Evolutionary conservation across 2,329 filamentous ascomycete species (phyloP).

Genomic region (Diaporthe sp.): DNA sequence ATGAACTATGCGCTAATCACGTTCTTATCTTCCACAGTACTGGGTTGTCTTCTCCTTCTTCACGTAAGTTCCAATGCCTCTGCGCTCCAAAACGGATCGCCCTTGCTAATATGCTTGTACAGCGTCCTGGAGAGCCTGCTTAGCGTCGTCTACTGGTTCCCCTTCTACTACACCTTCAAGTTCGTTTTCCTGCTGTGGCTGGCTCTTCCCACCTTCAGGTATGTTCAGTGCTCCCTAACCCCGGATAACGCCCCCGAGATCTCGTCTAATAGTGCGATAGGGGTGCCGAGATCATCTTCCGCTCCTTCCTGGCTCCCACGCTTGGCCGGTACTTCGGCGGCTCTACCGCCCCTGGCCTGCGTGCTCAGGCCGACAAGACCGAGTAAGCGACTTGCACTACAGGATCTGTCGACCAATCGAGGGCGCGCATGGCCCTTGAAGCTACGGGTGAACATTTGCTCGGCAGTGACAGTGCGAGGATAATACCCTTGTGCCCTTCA

Average conservation of each 20-base stretch:
- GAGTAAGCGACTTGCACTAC: conserved; percentile 61
- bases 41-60: conserved; percentile 90
- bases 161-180: conserved; percentile 99
- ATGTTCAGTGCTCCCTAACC: conserved; percentile 58
- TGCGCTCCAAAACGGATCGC: neutral
- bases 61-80: conserved; percentile 64
- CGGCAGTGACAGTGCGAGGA: neutral
- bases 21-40: conserved; percentile 67
- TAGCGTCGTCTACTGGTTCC: conserved; percentile 93
- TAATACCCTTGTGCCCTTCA: conserved; percentile 37
- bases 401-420: conserved; percentile 11
- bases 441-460: neutral
- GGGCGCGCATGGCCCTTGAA: conserved; percentile 44
- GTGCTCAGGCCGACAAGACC: conserved; percentile 87
- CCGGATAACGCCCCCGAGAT: neutral
- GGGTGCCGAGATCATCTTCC: conserved; percentile 96
- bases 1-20: conserved; percentile 51
- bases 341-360: conserved; percentile 88
- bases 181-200: conserved; percentile 98
- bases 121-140: conserved; percentile 85
- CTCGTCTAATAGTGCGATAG: conserved; percentile 60
- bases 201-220: conserved; percentile 94
- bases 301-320: conserved; percentile 92
- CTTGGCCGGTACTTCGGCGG: conserved; percentile 91
- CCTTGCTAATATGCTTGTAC: conserved; percentile 24